Base-by-base conservation (phyloP, 345 rosid species). In the Dipteronia dyeriana region DNA sequence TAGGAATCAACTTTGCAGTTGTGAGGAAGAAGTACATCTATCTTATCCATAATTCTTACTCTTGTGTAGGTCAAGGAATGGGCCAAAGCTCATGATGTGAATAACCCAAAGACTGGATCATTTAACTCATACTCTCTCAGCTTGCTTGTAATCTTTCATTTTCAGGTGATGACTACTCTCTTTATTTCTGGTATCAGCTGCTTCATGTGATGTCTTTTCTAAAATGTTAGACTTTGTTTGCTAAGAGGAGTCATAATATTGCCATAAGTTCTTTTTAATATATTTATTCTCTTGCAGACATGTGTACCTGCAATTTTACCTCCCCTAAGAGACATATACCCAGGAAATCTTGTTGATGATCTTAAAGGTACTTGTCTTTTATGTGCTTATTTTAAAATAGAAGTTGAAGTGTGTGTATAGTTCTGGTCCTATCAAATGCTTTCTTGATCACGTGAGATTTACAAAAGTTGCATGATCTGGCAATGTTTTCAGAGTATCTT, bases 301-400 rank as follows among this genome's bases (percentile, higher is more conserved):
- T 93, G 98, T 69, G 87, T 68, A n/a, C 98, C 99, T 67, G 84
- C 97, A 29, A 91, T 95, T 74, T 83, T 95, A 16, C 99, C 99
- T 70, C 98, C 99, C 51, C 81, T 95, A 5, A 85, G 78, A 76
- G 90, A 85, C 45, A 83, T 95, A 78, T 95, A 95, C 84, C 94
- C 93, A 0, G 75, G 87, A 65, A 93, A 89, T 82, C 86, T 83
- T n/a, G 86, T 76, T 62, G 92, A 88, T 74, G 94, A 91, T 79
- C 96, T 95, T 75, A 79, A 73, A 86, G 98, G 98, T 94, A 86
- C 9, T 23, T 74, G 66, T n/a, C 53, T 73, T 67, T 49, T 53
- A 14, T n/a, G 14, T 60, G 25, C 11, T 51, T 29, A n/a, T 71
- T 51, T 65, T 9, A n/a, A 43, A 71, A 22, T 20, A 25, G 5